These are phyloP conservation scores for Hepatocystis sp. DNA, from an alignment of 169 alveolate genomes.

Conservation along the genomic window DNA sequence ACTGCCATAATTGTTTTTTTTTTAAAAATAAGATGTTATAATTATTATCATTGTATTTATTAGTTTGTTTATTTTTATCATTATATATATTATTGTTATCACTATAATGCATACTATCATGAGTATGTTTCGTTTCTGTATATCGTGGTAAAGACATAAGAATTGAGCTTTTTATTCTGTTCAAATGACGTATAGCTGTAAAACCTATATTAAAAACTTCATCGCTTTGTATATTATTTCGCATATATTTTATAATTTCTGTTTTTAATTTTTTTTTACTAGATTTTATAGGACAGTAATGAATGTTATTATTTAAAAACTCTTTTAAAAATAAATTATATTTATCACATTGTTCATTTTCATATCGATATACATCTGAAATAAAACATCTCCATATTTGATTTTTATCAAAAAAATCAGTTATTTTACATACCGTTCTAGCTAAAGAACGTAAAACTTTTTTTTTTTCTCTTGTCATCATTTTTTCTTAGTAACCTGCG, in stretches of 20 bases:
- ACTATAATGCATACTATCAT: too few species aligned
- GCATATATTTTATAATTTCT: conserved; percentile 36
- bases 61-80: too few species aligned
- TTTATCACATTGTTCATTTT: conserved; percentile 42
- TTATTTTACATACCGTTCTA: conserved; percentile 22
- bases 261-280: conserved; percentile 38
- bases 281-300: conserved; percentile 57
- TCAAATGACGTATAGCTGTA: conserved; percentile 56
- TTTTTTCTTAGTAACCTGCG: not conserved
- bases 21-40: too few species aligned
- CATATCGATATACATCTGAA: conserved; percentile 44
- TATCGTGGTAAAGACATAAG: not conserved
- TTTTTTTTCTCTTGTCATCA: conserved; percentile 9
- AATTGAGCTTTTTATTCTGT: conserved; percentile 26
- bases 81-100: too few species aligned
- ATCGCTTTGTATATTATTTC: conserved; percentile 16
- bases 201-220: conserved; percentile 43
- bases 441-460: conserved; percentile 28
- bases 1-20: conserved; percentile 3
- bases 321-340: conserved; percentile 38
- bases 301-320: conserved; percentile 12
- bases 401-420: conserved; percentile 36
- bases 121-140: too few species aligned
- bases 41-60: too few species aligned
- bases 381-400: conserved; percentile 47